Percentiles rank a stretch among this genome's conserved stretches.
phyloP scores from a whole-genome alignment of 2,329 filamentous ascomycete genomes.

The Neurospora crassa region DNA sequence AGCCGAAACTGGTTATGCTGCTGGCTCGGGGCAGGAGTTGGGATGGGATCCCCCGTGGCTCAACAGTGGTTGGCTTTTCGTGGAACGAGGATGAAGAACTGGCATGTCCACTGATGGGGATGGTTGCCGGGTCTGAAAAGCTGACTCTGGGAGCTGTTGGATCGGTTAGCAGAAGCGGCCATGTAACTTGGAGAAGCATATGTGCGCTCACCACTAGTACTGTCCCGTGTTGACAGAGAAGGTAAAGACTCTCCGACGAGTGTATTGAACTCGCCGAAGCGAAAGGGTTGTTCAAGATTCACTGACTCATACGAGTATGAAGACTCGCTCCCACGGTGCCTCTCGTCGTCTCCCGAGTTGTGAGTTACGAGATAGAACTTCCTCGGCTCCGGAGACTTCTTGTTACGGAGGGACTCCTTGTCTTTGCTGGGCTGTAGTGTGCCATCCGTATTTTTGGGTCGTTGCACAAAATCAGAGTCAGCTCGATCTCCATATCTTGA shows the following conservation, averaged over 20 bases:
- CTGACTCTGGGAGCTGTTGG: not conserved
- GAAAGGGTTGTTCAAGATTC: not conserved
- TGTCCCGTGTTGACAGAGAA: not conserved
- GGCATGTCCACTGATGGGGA: not conserved
- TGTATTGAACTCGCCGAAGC: not conserved
- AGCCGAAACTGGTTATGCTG: slow-evolving; percentile 3
- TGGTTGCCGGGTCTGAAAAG: not conserved
- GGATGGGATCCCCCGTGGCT: slow-evolving; percentile 7
- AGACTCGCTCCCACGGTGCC: not conserved
- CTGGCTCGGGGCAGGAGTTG: not conserved
- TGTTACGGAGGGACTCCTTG: not conserved
- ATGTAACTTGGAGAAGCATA: not conserved
- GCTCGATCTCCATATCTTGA: not conserved
- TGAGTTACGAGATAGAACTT: not conserved
- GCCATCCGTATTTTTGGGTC: not conserved
- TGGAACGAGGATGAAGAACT: not conserved
- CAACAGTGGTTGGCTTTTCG: not conserved
- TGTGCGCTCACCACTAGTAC: not conserved
- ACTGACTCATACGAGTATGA: not conserved
- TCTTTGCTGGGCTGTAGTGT: not conserved
- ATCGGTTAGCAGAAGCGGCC: not conserved
- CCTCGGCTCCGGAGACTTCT: not conserved
- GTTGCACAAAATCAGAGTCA: not conserved
- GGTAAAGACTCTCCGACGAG: not conserved
- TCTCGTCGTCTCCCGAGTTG: not conserved